phyloP scores from a whole-genome alignment of 345 rosid genomes.

The Firmiana major region DNA sequence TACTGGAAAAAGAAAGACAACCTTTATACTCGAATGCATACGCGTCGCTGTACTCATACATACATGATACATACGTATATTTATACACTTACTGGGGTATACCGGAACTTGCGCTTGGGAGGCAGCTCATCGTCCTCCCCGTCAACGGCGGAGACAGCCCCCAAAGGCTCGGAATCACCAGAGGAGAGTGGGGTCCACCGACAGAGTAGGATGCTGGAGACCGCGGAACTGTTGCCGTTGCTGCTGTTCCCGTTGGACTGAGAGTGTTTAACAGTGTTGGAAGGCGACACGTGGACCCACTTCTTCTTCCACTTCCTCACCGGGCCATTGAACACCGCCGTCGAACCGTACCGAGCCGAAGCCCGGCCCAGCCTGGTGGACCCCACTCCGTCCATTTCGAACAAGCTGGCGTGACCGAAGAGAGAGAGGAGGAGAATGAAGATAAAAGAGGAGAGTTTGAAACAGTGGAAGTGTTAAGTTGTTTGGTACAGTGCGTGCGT shows the following conservation, averaged over 20 bases:
- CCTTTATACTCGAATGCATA: neutral
- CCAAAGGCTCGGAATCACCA: slow-evolving; percentile 19
- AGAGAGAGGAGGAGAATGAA: too few relatives aligned
- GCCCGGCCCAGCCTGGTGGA: slow-evolving; percentile 72
- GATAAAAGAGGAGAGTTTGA: neutral
- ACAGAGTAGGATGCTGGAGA: slow-evolving; percentile 71
- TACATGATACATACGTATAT: neutral
- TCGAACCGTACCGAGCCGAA: slow-evolving; percentile 74
- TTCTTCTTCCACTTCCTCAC: slow-evolving; percentile 97
- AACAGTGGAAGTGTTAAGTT: slow-evolving; percentile 10
- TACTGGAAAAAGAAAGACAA: neutral
- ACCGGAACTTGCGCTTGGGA: slow-evolving; percentile 70
- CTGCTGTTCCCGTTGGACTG: slow-evolving; percentile 19
- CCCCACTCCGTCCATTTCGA: slow-evolving; percentile 78
- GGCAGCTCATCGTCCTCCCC: slow-evolving; percentile 54
- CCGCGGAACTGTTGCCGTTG: slow-evolving; percentile 8
- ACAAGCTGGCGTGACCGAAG: neutral
- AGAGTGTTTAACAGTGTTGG: slow-evolving; percentile 35
- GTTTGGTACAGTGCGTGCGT: slow-evolving; percentile 9
- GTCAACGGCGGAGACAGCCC: slow-evolving; percentile 11
- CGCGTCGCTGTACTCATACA: neutral
- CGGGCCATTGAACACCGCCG: slow-evolving; percentile 81
- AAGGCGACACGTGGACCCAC: slow-evolving; percentile 85
- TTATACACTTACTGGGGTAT: slow-evolving; percentile 65
- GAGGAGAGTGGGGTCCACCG: slow-evolving; percentile 87